Evolutionary conservation across 1,284 basidiomycete genomes (phyloP), one percentile per base, ranked within the genome.

Genomic region (Rhizoctonia solani): DNA sequence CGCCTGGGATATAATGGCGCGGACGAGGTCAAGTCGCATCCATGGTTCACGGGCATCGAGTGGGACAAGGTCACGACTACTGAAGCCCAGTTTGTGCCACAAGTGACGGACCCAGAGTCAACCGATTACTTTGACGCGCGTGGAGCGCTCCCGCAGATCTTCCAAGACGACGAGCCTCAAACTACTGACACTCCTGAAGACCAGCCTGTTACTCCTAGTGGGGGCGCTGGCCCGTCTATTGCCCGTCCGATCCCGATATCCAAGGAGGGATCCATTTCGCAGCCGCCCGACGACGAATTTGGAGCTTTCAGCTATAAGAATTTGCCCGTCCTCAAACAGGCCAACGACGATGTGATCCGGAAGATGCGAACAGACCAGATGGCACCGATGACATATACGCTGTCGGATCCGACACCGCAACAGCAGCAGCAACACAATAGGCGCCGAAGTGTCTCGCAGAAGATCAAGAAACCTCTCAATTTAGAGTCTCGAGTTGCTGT

Each of bases 251-350:
- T 83, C 42, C 73, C 81, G 54, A 46, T 82, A 83, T 19, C 68
- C 61, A 50, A 67, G 68, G 52, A 68, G 3, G 66, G 63, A 13
- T 19, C 50, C 19, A n/a, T 82, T 82, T 56, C 54, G 9, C 67
- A 54, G 19, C 82, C 86, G 32, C 82, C 83, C 14, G 82, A 84
- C 73, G 93, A 96, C 72, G 96, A 98, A 73, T 99, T 99, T 78
- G 97, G 97, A 30, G 89, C 94, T 0, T 99, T 99, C 80, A 95
- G 89, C 77, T 99, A 95, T 85, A 98, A 98, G 83, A 99, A 99
- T 74, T 77, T 98, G 53, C 94, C 95, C 0, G 87, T 98, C 9
- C 81, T 99, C 75, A 99, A 99, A 80, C 95, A 98, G 77, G 95
- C 94, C 23, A 99, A 99, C 76, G 97, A 99, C 77, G 95, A 99